Percentiles rank a stretch among this genome's conserved stretches.
Conservation (phyloP, 306 rosid species). For the Ormosia emarginata region DNA sequence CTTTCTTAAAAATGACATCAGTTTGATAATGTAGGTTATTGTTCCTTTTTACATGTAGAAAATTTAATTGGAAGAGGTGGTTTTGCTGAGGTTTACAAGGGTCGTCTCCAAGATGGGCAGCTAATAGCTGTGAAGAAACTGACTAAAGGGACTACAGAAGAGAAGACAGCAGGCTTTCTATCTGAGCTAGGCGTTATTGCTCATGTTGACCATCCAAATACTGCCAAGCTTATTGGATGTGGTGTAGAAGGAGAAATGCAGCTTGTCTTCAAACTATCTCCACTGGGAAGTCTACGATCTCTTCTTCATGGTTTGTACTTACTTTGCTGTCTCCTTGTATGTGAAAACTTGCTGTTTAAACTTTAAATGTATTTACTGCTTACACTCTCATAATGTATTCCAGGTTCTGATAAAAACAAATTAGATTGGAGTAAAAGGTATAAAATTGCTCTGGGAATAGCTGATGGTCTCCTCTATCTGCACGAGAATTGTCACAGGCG, state of each 20-base stretch:
- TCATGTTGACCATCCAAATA: conserved; percentile 82
- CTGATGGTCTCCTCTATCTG: conserved; percentile 78
- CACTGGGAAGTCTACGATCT: conserved; percentile 74
- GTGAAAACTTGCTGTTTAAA: neutral
- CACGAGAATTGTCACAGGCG: conserved; percentile 80
- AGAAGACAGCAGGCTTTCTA: conserved; percentile 66
- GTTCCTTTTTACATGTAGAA: conserved; percentile 41
- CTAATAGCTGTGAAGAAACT: conserved; percentile 74
- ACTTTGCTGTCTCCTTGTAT: neutral
- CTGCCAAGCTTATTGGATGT: conserved; percentile 83
- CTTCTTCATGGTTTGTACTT: conserved; percentile 69
- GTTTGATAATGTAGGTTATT: neutral
- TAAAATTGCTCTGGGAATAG: conserved; percentile 68
- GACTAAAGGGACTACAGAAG: conserved; percentile 70
- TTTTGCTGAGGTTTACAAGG: conserved; percentile 73
- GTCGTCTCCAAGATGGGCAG: conserved; percentile 56
- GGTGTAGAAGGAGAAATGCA: conserved; percentile 81
- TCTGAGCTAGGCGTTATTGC: conserved; percentile 92
- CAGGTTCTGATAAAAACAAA: conserved; percentile 50
- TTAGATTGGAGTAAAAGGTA: conserved; percentile 83
- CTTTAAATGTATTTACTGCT: neutral
- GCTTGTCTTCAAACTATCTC: conserved; percentile 65
- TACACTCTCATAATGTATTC: neutral
- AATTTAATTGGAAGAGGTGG: conserved; percentile 89
- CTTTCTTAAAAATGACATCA: neutral